Base-by-base conservation (phyloP, 2,329 filamentous ascomycete genomes). In the Penicillium thymicola region DNA sequence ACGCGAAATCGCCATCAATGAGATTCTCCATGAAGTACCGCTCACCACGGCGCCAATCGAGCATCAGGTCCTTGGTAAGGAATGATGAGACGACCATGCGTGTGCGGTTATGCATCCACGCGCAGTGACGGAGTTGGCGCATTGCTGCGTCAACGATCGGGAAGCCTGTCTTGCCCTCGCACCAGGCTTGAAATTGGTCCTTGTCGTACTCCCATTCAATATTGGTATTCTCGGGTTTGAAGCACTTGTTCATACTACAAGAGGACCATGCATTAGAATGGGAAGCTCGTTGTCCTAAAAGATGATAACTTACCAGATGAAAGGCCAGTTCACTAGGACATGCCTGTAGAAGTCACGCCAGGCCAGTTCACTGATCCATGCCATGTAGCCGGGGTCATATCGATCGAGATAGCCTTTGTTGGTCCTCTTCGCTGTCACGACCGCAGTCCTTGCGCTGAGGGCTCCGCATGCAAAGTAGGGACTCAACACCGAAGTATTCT, bases 331-430 rank as follows among this genome's bases (percentile, higher is more conserved):
- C 0, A 87, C 89, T 5, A 96, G 76, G 3, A 96, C 89, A 70
- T 94, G 89, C 67, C 87, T 90, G 76, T 95, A 95, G 67, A 95
- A 95, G 67, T 95, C 90, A 14, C 90, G 80, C 90, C 90, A 94
- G 0, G 89, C 90, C 4, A 95, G 81, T 72, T 95, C 90, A 51
- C 86, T 86, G 61, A 94, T 90, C 90, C 90, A 95, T 0, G 80
- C 79, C 49, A 82, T 78, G 55, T 89, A 87, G 0, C 89, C 89
- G 16, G 83, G 74, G 21, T 82, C 81, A 0, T 88, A 88, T 1
- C 78, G 83, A 58, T 91, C 84, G 2, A 96, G 79, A 55, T 85
- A 79, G 30, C 79, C 70, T 27, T 77, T 84, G 65, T 90, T 89
- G 30, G 77, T 75, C 53, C 85, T 81, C 32, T 84, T 80, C 0